These are phyloP conservation scores for Geranium incanum DNA, from an alignment of 441 rosid genomes.

Conservation along the genomic window DNA sequence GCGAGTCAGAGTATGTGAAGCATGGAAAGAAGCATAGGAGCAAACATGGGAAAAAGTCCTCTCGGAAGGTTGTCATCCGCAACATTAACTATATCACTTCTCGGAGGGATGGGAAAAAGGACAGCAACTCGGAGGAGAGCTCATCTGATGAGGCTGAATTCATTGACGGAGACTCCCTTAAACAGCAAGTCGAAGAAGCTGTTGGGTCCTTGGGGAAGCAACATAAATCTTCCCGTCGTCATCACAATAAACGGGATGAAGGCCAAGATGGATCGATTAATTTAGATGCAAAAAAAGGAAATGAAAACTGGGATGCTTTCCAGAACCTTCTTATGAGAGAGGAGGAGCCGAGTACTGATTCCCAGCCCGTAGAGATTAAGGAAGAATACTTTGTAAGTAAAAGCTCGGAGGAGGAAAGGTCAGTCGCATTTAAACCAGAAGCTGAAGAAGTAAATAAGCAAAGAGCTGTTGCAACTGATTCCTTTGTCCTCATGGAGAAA, in stretches of 20 bases:
- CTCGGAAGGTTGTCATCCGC: conserved; percentile 86
- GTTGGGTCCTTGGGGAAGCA: conserved; percentile 64
- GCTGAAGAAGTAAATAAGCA: conserved; percentile 33
- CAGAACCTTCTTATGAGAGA: conserved; percentile 70
- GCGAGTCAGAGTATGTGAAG: conserved; percentile 29
- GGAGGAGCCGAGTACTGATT: conserved; percentile 42
- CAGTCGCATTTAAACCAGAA: too few species aligned
- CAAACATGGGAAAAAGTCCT: conserved; percentile 60
- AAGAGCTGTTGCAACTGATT: conserved; percentile 41
- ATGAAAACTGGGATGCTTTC: conserved; percentile 73
- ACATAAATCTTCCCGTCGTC: conserved; percentile 48
- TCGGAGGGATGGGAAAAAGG: conserved; percentile 54
- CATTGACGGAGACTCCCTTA: too few species aligned
- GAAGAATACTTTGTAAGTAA: conserved; percentile 30
- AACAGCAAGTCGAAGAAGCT: conserved; percentile 49
- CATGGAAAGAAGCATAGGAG: conserved; percentile 29
- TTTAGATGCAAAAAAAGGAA: conserved; percentile 34
- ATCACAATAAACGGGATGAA: conserved; percentile 32
- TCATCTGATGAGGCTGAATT: conserved; percentile 35
- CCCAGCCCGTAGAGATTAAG: conserved; percentile 23
- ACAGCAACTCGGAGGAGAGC: conserved; percentile 39
- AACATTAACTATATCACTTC: conserved; percentile 92
- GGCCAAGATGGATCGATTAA: conserved; percentile 29
- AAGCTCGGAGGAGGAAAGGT: conserved; percentile 24
- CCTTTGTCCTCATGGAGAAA: conserved; percentile 40